Conservation (phyloP, 371 early-diverging fungal genomes). For the Mucor piriformis region DNA sequence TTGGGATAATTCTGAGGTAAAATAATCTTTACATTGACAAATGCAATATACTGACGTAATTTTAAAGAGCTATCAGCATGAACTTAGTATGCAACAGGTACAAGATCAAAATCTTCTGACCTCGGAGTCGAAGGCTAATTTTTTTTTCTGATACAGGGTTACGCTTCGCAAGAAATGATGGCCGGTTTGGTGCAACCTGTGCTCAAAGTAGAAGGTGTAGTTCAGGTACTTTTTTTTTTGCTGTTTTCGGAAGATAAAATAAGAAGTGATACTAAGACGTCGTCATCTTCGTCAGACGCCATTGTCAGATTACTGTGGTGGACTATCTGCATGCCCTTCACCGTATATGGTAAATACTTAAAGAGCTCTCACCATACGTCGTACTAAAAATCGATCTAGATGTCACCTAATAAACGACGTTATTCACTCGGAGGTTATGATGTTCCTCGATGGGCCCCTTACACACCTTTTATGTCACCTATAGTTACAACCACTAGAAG, state of each 20-base stretch:
- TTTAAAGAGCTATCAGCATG: not conserved
- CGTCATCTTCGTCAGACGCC: constrained; percentile 11
- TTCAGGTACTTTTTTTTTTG: constrained; percentile 16
- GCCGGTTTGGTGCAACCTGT: constrained; percentile 21
- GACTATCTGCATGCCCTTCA: constrained; percentile 16
- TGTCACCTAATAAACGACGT: constrained; percentile 23
- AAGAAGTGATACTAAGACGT: not conserved
- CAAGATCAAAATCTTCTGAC: not conserved
- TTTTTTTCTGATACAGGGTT: not conserved
- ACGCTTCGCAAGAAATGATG: constrained; percentile 9
- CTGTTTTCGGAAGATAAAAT: constrained; percentile 3
- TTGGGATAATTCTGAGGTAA: constrained; percentile 5
- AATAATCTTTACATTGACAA: not conserved
- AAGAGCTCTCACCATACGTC: not conserved
- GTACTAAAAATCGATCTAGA: not conserved
- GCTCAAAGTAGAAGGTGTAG: constrained; percentile 16
- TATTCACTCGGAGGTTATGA: constrained; percentile 32
- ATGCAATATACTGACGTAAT: not conserved
- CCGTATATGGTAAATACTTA: constrained; percentile 13
- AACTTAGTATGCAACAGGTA: constrained; percentile 4
- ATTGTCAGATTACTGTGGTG: constrained; percentile 18
- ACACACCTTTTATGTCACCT: constrained; percentile 33
- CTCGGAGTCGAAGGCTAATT: not conserved
- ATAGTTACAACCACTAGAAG: constrained; percentile 37
- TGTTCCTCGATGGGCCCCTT: constrained; percentile 21